Evolutionary conservation across 2,329 filamentous ascomycete genomes (phyloP), one percentile per base, ranked within the genome.

Genomic region (Verticillium longisporum): DNA sequence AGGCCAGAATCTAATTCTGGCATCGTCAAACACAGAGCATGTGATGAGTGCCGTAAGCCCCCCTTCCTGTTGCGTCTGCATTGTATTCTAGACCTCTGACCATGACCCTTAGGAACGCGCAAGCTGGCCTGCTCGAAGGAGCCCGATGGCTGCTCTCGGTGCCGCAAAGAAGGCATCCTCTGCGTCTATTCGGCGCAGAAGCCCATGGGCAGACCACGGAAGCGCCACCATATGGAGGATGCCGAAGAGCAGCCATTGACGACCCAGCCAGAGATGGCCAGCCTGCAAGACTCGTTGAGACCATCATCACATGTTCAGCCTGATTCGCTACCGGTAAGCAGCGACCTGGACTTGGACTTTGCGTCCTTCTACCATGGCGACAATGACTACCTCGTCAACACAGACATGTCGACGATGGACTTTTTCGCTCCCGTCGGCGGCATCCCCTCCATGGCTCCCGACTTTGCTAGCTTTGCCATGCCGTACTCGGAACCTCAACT

Each of bases 41-140:
- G 86, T 72, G 86, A 89, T 71, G 85, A 88, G 71, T 89, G 86
- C 73, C 80, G 86, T 88, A 79, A 73, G 84, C 79, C 58, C 50
- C 18, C n/a, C 31, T n/a, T 41, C 10, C 37, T 45, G 34, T 38
- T 21, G 10, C 21, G 6, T 33, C 57, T 38, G 41, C 1, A 2
- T 15, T 31, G 26, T 60, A 4, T 50, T 55, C 36, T 18, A 50
- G 6, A 64, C 61, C 1, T 50, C 41, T 50, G 18, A 65, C 53
- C 26, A 65, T 65, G 21, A 31, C 13, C 13, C 2, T 6, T 62
- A 88, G 86, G 86, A 67, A 75, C 77, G 31, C 80, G 86, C 59
- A 89, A 89, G 69, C 80, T 88, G 56, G 85, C 85, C 55, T 89
- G 86, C 71, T 82, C 83, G 50, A 88, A 88, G 68, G 83, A 88